phyloP scores from a whole-genome alignment of 768 basidiomycete species.

The Serendipita indica region DNA sequence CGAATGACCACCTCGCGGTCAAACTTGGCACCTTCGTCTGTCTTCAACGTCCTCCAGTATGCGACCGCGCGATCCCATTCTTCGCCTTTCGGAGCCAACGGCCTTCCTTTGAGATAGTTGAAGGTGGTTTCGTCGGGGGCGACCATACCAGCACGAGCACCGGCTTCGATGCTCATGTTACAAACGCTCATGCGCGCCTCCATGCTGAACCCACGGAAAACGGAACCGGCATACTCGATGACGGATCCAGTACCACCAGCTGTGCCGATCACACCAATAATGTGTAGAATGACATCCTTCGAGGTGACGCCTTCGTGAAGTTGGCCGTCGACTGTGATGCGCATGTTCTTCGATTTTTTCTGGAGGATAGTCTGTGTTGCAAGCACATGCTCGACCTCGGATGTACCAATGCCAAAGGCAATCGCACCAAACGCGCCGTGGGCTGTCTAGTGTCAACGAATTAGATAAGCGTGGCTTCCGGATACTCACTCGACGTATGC shows the following conservation, averaged over 20 bases:
- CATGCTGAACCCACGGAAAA: constrained; percentile 74
- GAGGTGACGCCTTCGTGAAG: constrained; percentile 70
- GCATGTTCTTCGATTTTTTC: constrained; percentile 84
- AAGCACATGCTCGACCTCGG: constrained; percentile 87
- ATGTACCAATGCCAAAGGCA: constrained; percentile 87
- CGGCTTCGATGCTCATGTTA: constrained; percentile 93
- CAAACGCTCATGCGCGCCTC: constrained; percentile 84
- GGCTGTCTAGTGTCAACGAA: constrained; percentile 28
- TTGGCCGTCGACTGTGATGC: constrained; percentile 72
- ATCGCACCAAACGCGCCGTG: constrained; percentile 89
- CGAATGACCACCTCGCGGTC: constrained; percentile 68
- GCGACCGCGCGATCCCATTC: constrained; percentile 72
- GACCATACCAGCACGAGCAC: constrained; percentile 85
- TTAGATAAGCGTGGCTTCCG: neutral
- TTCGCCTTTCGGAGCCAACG: constrained; percentile 68
- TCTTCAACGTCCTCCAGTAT: constrained; percentile 72
- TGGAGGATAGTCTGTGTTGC: constrained; percentile 84
- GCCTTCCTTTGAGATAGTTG: constrained; percentile 64
- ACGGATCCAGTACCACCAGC: constrained; percentile 85
- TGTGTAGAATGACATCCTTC: constrained; percentile 82
- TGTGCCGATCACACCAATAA: constrained; percentile 85
- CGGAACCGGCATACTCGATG: constrained; percentile 83
- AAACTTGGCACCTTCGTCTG: constrained; percentile 72
- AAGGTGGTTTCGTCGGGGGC: constrained; percentile 83
- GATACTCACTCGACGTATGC: constrained; percentile 68